Percentiles rank a stretch among this genome's conserved stretches.
Evolutionary conservation across 2,329 filamentous ascomycete species (phyloP).

Genomic region (Phyllosticta paracitricarpa): DNA sequence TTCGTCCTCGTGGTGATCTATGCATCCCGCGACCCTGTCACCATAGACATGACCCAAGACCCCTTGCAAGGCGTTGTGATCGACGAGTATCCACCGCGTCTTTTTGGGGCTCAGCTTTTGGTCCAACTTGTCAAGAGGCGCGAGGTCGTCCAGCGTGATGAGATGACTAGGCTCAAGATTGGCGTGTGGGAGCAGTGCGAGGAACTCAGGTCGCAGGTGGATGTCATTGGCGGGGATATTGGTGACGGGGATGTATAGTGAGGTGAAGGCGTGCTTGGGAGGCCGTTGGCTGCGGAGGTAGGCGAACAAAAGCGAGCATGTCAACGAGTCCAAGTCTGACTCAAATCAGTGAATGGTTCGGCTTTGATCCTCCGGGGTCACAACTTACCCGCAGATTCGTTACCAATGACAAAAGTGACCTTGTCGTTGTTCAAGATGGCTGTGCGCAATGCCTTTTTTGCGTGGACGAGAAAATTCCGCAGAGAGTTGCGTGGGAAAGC

Average conservation of each 20-base stretch:
- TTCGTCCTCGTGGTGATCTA: slow-evolving; percentile 77
- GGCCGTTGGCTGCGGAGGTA: slow-evolving; percentile 58
- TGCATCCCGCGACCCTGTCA: slow-evolving; percentile 49
- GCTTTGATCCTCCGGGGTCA: slow-evolving; percentile 3
- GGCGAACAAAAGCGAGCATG: slow-evolving; percentile 61
- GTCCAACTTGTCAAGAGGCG: slow-evolving; percentile 41
- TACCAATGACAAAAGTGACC: slow-evolving; percentile 43
- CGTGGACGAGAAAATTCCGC: slow-evolving; percentile 35
- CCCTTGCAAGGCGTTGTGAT: slow-evolving; percentile 67
- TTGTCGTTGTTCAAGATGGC: slow-evolving; percentile 30
- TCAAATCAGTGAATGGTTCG: neutral
- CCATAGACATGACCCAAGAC: slow-evolving; percentile 45
- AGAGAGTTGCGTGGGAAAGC: slow-evolving; percentile 35
- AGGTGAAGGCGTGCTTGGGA: slow-evolving; percentile 32
- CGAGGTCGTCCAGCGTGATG: slow-evolving; percentile 53
- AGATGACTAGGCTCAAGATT: slow-evolving; percentile 52
- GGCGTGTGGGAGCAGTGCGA: slow-evolving; percentile 52
- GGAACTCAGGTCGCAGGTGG: slow-evolving; percentile 61
- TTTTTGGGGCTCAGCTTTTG: slow-evolving; percentile 40
- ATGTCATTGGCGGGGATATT: slow-evolving; percentile 62
- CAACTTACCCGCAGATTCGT: slow-evolving; percentile 39
- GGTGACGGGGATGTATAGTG: slow-evolving; percentile 60
- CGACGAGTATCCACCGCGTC: slow-evolving; percentile 64
- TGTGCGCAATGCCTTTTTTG: slow-evolving; percentile 33
- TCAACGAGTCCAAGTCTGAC: slow-evolving; percentile 70